Percentiles rank a stretch among this genome's conserved stretches.
These are phyloP conservation scores for Rhizomucor pusillus DNA, from an alignment of 371 early-diverging fungal species.

Conservation along the genomic window DNA sequence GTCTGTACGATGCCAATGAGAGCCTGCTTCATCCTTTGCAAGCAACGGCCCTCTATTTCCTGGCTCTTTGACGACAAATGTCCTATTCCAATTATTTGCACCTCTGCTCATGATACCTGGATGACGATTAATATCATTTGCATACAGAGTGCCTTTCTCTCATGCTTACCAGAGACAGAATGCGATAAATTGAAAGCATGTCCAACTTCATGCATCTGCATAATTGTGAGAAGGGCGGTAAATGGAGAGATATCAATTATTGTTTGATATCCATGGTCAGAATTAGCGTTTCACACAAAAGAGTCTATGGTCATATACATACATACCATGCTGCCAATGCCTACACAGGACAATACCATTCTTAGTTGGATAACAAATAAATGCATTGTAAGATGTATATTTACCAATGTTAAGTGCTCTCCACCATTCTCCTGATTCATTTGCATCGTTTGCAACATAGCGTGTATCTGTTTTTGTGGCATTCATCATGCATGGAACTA, in stretches of 20 bases:
- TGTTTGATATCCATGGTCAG: no score
- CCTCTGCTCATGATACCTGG: slow-evolving; percentile 67
- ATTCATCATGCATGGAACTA: slow-evolving; percentile 53
- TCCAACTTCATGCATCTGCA: no score
- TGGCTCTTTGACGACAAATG: slow-evolving; percentile 61
- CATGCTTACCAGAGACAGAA: neutral
- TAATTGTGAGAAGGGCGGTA: no score
- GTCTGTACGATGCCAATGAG: slow-evolving; percentile 66
- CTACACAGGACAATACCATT: slow-evolving; percentile 4
- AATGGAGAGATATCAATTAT: no score
- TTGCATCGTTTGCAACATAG: slow-evolving; percentile 57
- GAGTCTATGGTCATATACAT: neutral
- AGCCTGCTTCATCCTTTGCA: slow-evolving; percentile 53
- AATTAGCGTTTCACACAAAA: no score
- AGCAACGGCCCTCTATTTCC: slow-evolving; percentile 39
- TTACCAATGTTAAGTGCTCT: slow-evolving; percentile 64
- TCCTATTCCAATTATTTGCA: slow-evolving; percentile 64
- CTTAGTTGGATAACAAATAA: neutral
- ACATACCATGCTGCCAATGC: neutral
- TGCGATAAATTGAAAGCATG: no score
- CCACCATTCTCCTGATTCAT: slow-evolving; percentile 59
- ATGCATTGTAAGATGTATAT: slow-evolving; percentile 50
- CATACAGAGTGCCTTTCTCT: no score
- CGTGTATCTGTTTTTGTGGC: slow-evolving; percentile 54
- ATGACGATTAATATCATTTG: no score